Evolutionary conservation across 2,329 filamentous ascomycete genomes (phyloP).

Genomic region (Xylaria sp.): DNA sequence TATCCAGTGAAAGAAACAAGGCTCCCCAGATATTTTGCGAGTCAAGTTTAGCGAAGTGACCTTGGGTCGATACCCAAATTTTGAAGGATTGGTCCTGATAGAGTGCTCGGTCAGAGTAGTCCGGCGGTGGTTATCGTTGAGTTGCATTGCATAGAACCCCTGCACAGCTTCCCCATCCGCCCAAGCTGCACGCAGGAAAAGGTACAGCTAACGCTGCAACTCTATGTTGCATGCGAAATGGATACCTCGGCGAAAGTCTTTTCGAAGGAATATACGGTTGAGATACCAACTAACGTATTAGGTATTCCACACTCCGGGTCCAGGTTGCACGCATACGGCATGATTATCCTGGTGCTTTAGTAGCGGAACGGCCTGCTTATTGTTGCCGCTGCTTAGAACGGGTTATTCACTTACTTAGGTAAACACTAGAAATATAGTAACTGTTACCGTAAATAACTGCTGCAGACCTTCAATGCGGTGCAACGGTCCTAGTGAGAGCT

Average conservation of each 20-base stretch:
- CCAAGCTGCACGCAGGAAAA: background rate
- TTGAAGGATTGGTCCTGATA: background rate
- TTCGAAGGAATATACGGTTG: background rate
- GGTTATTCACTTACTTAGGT: too few relatives aligned
- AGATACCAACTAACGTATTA: background rate
- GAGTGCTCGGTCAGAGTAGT: background rate
- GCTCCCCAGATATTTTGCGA: background rate
- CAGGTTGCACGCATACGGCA: too few relatives aligned
- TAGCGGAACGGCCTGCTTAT: too few relatives aligned
- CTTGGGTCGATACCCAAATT: background rate
- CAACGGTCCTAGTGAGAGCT: too few relatives aligned
- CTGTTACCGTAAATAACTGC: too few relatives aligned
- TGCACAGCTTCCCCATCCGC: background rate
- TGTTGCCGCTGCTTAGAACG: too few relatives aligned
- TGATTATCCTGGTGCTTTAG: too few relatives aligned
- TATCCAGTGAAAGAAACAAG: background rate
- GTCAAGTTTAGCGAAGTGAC: background rate
- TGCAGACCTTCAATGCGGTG: too few relatives aligned
- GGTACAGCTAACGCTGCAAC: background rate
- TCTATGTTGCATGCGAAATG: background rate
- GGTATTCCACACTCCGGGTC: background rate
- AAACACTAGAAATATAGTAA: too few relatives aligned
- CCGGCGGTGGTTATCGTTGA: background rate
- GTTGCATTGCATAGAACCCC: background rate
- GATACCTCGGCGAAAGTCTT: background rate